Evolutionary conservation across 495 filamentous ascomycete genomes (phyloP).

Genomic region (Penicillium atrosanguineum): DNA sequence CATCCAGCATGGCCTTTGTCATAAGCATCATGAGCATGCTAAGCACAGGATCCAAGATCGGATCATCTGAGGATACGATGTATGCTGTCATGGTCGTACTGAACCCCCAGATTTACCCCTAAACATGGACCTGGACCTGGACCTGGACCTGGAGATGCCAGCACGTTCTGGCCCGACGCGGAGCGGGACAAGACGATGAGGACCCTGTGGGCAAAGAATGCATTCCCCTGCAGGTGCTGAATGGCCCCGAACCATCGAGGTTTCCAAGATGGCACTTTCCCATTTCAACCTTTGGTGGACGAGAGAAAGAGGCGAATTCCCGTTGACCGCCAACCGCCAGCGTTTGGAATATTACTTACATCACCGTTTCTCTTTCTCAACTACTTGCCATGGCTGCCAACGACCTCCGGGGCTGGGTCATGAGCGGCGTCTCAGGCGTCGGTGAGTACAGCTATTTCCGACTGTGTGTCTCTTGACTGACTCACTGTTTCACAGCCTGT

Average conservation of each 20-base stretch:
- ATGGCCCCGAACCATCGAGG: background rate
- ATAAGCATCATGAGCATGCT: no score
- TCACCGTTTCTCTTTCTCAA: slow-evolving; percentile 17
- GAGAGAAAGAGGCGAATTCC: background rate
- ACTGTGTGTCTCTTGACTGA: background rate
- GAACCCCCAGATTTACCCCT: no score
- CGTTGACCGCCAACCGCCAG: slow-evolving; percentile 14
- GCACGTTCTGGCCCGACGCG: no score
- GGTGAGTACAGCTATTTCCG: slow-evolving; percentile 45
- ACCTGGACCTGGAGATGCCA: background rate
- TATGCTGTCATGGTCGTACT: no score
- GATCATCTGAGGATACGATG: no score
- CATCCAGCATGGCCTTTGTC: background rate
- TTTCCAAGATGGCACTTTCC: background rate
- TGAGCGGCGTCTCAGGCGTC: slow-evolving; percentile 80
- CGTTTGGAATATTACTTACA: slow-evolving; percentile 12
- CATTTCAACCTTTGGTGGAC: background rate
- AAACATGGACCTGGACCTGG: no score
- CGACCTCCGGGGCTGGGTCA: slow-evolving; percentile 90
- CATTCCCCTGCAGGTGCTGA: background rate
- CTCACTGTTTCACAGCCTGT: slow-evolving; percentile 57
- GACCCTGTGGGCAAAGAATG: slow-evolving; percentile 19
- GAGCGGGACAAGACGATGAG: slow-evolving; percentile 4
- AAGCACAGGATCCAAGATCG: no score
- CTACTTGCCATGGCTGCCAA: slow-evolving; percentile 53